Evolutionary conservation across 2,329 filamentous ascomycete species (phyloP).

Genomic region (Fusarium sp.): DNA sequence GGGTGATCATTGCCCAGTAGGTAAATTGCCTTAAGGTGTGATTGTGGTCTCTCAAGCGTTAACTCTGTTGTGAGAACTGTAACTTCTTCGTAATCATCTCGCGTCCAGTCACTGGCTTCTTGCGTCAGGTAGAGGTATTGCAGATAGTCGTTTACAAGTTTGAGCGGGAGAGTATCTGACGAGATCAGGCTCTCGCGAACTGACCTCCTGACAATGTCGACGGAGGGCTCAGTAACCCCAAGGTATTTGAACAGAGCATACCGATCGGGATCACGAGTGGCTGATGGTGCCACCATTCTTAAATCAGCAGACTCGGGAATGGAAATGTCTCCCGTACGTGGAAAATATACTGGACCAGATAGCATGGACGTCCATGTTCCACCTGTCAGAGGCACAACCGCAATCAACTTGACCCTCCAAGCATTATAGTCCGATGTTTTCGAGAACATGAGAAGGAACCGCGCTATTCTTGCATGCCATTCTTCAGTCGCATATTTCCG

Average conservation of each 20-base stretch:
- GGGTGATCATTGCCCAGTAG: not conserved
- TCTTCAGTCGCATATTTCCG: not conserved
- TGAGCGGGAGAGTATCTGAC: accelerated
- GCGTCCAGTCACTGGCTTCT: not conserved
- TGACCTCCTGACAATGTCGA: accelerated
- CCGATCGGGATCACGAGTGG: not conserved
- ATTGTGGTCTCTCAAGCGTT: accelerated
- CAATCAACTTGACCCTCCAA: not conserved
- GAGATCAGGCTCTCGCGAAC: accelerated
- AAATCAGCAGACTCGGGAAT: too few species aligned
- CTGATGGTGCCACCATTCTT: accelerated
- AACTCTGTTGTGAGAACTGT: accelerated
- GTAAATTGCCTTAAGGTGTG: accelerated
- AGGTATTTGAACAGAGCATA: not conserved
- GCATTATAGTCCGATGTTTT: accelerated
- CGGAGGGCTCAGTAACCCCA: not conserved
- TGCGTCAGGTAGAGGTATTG: not conserved
- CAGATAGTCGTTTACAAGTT: not conserved
- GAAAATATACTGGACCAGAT: not conserved
- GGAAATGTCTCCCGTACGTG: not conserved
- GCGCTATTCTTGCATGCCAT: not conserved
- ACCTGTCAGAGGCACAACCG: not conserved
- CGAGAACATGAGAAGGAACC: not conserved
- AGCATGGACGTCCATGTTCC: not conserved
- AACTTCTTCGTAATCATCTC: accelerated